These are phyloP conservation scores for Polyplosphaeria fusca DNA, from an alignment of 495 filamentous ascomycete species.

Conservation along the genomic window DNA sequence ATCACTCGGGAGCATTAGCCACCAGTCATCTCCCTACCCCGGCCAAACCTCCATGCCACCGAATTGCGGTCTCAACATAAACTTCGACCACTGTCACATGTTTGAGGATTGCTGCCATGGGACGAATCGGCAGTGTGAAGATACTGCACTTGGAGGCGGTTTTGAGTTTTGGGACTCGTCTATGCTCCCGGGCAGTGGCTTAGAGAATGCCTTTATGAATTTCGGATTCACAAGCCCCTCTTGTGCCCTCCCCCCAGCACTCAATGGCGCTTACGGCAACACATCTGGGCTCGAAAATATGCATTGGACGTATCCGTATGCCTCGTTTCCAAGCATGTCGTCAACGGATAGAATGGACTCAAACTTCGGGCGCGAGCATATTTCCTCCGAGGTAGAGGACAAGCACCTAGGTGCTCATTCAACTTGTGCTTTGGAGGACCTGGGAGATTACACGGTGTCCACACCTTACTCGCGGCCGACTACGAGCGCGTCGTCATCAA, in stretches of 20 bases:
- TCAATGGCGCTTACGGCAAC: too few relatives aligned
- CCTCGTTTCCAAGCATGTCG: too few relatives aligned
- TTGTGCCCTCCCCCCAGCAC: not conserved
- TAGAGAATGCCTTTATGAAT: constrained; percentile 8
- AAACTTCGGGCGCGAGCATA: too few relatives aligned
- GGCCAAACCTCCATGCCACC: not conserved
- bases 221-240: constrained; percentile 3
- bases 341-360: too few relatives aligned
- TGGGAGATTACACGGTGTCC: too few relatives aligned
- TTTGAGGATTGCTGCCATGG: constrained; percentile 23
- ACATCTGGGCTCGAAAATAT: too few relatives aligned
- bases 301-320: too few relatives aligned
- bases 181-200: constrained; percentile 1
- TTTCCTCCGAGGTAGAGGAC: too few relatives aligned
- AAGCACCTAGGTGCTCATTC: too few relatives aligned
- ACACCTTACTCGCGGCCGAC: too few relatives aligned
- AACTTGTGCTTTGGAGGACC: too few relatives aligned
- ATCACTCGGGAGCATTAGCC: constrained; percentile 10
- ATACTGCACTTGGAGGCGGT: not conserved
- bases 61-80: constrained; percentile 12
- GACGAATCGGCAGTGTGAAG: not conserved
- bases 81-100: constrained; percentile 27
- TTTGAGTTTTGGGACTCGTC: constrained; percentile 14
- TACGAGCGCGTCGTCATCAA: too few relatives aligned
- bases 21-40: constrained; percentile 3